Percentiles rank a stretch among this genome's conserved stretches.
Conservation (phyloP, 2,329 filamentous ascomycete genomes). For the Microcera coccophila region DNA sequence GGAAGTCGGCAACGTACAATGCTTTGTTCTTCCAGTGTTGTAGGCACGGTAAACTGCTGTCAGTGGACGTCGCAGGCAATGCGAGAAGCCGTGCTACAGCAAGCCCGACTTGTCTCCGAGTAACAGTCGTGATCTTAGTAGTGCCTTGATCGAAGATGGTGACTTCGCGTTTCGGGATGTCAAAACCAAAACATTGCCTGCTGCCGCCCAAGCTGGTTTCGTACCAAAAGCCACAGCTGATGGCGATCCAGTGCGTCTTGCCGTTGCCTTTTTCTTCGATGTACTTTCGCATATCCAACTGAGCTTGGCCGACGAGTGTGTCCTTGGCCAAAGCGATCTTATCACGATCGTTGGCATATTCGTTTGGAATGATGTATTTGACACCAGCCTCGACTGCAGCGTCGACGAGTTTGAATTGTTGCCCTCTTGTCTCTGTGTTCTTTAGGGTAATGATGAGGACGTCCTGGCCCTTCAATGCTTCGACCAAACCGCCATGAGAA, state of each 20-base stretch:
- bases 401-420: conserved; percentile 42
- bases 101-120: conserved; percentile 4
- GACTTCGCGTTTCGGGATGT: conserved; percentile 39
- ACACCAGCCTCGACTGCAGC: conserved; percentile 51
- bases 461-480: conserved; percentile 53
- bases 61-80: neutral
- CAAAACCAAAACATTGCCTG: conserved; percentile 42
- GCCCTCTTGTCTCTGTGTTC: conserved; percentile 36
- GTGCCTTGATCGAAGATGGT: conserved; percentile 45
- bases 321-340: conserved; percentile 30
- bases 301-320: too few relatives aligned
- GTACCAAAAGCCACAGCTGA: conserved; percentile 54
- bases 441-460: conserved; percentile 50
- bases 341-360: conserved; percentile 33
- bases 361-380: conserved; percentile 50
- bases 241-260: conserved; percentile 44
- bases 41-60: conserved; percentile 22
- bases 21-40: conserved; percentile 43
- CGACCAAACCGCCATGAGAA: too few relatives aligned
- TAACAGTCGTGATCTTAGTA: conserved; percentile 7
- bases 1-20: conserved; percentile 55
- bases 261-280: conserved; percentile 39
- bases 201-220: conserved; percentile 44
- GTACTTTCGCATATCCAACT: conserved; percentile 28
- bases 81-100: conserved; percentile 2